Evolutionary conservation across 768 basidiomycete species (phyloP), one percentile per base, ranked within the genome.

Genomic region (Leccinum sublutescens): DNA sequence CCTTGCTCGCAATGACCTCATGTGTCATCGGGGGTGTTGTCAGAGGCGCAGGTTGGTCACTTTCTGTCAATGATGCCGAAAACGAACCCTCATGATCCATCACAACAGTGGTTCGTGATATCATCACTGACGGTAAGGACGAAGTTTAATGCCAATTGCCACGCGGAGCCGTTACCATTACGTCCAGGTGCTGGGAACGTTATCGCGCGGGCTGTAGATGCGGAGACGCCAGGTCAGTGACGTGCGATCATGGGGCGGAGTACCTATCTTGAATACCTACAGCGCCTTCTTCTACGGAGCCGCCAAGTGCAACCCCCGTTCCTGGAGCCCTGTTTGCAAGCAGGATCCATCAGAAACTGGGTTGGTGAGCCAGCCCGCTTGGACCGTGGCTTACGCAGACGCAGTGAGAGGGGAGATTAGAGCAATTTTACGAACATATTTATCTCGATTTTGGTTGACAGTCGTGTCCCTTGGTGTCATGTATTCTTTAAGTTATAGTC

Each of bases 321-420:
- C 2, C 23, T 0, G 64, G 65, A 10, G 59, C 62, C 14, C 60
- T 69, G 15, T 50, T 60, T 19, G 0, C 0, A 2, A 58, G 57
- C 6, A 29, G 4, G 0, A 67, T 62, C 4, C 67, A 69, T 50
- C 59, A 63, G 52, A 9, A 33, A 17, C 52, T 66, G n/a, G 43
- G 23, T 5, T 59, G 40, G 56, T 52, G 6, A 54, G 38, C 10
- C 5, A 27, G n/a, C 15, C 17, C 2, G 33, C 33, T 34, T 2
- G 5, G 14, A 27, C 12, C 27, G 1, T 10, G 4, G 45, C n/a
- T 7, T 17, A 14, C 29, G 38, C 25, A 12, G 27, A 31, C 1
- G n/a, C 3, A 4, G 8, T n/a, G 19, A 23, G 36, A 27, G 8
- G 31, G 19, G 19, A 17, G 54, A 40, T 15, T 23, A 50, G 55